Conservation (phyloP, 176 grass and related monocot species). For the Musa schizocarpa region DNA sequence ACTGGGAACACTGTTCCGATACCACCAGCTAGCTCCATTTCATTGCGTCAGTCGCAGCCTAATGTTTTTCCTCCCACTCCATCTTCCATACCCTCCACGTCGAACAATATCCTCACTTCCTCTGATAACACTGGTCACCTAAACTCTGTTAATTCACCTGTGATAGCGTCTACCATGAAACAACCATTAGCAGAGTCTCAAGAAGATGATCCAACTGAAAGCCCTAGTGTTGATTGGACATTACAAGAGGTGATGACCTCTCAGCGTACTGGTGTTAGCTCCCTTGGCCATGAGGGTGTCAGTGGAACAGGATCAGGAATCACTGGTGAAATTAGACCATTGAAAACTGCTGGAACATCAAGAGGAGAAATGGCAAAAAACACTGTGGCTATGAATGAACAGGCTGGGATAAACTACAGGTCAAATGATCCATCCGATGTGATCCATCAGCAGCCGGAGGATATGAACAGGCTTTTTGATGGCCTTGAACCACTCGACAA, state of each 20-base stretch:
- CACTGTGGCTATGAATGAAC: constrained; percentile 21
- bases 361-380: constrained; percentile 22
- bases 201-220: constrained; percentile 16
- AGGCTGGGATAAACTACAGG: constrained; percentile 15
- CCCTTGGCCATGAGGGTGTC: neutral
- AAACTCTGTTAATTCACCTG: constrained; percentile 11
- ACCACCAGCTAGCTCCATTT: constrained; percentile 24
- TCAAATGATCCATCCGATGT: neutral
- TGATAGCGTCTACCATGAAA: constrained; percentile 2
- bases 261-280: constrained; percentile 5
- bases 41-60: constrained; percentile 13
- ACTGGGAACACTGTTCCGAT: constrained; percentile 16
- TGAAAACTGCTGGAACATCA: neutral
- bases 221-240: constrained; percentile 14
- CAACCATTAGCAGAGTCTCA: constrained; percentile 7
- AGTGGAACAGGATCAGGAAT: neutral
- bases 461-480: constrained; percentile 20
- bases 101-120: constrained; percentile 2
- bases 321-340: too few species aligned
- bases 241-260: constrained; percentile 29
- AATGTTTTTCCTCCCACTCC: constrained; percentile 12
- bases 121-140: constrained; percentile 4
- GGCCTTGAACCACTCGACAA: constrained; percentile 7
- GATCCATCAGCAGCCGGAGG: constrained; percentile 18
- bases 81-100: constrained; percentile 9